Evolutionary conservation across 805 yeast species (phyloP).

Genomic region (Myxozyma geophila): DNA sequence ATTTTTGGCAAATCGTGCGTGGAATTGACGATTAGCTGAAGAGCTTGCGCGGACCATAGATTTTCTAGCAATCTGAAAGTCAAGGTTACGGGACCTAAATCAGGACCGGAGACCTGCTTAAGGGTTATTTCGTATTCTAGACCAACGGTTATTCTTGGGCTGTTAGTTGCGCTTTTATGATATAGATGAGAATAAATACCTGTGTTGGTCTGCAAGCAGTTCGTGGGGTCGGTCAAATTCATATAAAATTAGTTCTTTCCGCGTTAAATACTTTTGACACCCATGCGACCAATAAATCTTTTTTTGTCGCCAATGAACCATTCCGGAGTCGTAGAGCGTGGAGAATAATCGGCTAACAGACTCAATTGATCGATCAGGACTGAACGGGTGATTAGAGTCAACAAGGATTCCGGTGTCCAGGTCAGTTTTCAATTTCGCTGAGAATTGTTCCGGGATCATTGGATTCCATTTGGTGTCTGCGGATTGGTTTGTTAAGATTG

Average conservation of each 20-base stretch:
- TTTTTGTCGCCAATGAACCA: background rate
- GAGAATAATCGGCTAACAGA: background rate
- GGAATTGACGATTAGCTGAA: background rate
- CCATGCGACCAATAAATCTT: background rate
- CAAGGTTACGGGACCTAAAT: background rate
- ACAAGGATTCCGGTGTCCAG: background rate
- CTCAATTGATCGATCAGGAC: background rate
- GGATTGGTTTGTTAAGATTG: background rate
- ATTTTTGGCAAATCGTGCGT: background rate
- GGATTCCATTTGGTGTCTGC: background rate
- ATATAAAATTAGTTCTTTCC: background rate
- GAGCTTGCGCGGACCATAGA: slow-evolving; percentile 13
- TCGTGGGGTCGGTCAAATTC: background rate
- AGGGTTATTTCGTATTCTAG: background rate
- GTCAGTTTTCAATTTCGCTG: background rate
- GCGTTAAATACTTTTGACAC: background rate
- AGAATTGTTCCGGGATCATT: background rate
- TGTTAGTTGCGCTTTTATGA: background rate
- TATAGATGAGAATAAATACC: background rate
- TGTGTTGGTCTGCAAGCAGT: background rate
- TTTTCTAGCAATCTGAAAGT: slow-evolving; percentile 8
- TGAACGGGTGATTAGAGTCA: background rate
- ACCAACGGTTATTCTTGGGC: slow-evolving; percentile 4
- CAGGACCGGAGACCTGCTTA: background rate
- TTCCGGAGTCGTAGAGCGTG: background rate